These are phyloP conservation scores for Candida loeiensis DNA, from an alignment of 805 yeast genomes.

Conservation along the genomic window DNA sequence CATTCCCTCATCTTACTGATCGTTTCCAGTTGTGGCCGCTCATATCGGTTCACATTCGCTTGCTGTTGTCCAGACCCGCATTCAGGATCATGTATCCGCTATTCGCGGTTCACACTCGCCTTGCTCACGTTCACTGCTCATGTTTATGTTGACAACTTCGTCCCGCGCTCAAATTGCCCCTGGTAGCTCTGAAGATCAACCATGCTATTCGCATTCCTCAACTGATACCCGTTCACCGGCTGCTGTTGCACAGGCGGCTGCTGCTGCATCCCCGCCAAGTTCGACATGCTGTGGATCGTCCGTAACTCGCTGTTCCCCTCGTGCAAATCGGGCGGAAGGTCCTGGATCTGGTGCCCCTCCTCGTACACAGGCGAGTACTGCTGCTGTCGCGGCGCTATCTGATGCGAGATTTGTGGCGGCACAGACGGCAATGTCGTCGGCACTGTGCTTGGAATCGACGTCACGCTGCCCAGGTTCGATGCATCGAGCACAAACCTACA, in stretches of 20 bases:
- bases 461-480: slow-evolving; percentile 18
- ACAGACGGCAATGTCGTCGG: slow-evolving; percentile 31
- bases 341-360: slow-evolving; percentile 8
- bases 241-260: slow-evolving; percentile 9
- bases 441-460: slow-evolving; percentile 36
- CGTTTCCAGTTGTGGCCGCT: no score
- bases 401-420: not conserved
- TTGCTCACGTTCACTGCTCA: not conserved
- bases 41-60: no score
- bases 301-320: slow-evolving; percentile 18
- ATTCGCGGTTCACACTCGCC: no score
- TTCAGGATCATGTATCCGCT: no score
- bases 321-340: slow-evolving; percentile 5
- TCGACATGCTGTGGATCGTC: slow-evolving; percentile 27
- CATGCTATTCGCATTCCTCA: slow-evolving; percentile 32
- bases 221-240: slow-evolving; percentile 10
- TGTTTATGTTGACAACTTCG: slow-evolving; percentile 6
- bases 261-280: slow-evolving; percentile 19
- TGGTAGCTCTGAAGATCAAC: slow-evolving; percentile 26
- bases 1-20: no score
- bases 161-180: slow-evolving; percentile 8
- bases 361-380: not conserved
- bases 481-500: slow-evolving; percentile 27
- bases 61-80: no score
- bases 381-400: not conserved